Base-by-base conservation (phyloP, 2,329 filamentous ascomycete genomes). In the Stenocarpella maydis region DNA sequence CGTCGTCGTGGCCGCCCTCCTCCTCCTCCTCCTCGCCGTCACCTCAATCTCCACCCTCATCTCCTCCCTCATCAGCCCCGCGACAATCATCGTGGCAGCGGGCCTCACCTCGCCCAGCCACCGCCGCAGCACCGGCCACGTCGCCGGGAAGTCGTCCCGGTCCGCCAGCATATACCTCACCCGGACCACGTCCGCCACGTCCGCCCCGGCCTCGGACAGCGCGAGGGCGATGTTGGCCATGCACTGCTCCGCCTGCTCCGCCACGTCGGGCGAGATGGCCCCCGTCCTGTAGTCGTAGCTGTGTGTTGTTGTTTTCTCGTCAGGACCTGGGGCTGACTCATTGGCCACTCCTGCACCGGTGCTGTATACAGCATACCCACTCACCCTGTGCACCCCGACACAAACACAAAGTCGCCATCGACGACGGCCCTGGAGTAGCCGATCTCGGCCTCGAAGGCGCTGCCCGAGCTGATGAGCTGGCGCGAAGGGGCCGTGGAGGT, bases 371-470 rank as follows among this genome's bases (percentile, higher is more conserved):
- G 43, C 5, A 15, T 5, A 24, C n/a, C 4, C 1, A 67, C 72
- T 65, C 73, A 85, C 85, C 86, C 86, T 3, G 86, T 88, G 45
- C 85, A 87, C 0, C 86, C 86, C 2, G 86, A 87, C 4, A 88
- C 84, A 68, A 87, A 83, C 14, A 87, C 77, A 80, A 83, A 84
- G 63, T 84, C 83, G 14, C 83, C 85, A 1, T 69, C 70, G 21
- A 86, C 80, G 3, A 88, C 84, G 43, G 85, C 86, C 60, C 86
- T 81, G 37, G 85, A 87, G 75, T 88, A 88, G 61, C 83, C 85
- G 66, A 87, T 87, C 71, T 84, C 78, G 31, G 78, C 78, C 75
- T 88, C 86, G 71, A 87, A 88, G 49, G 79, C 76, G 6, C 85
- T 87, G 63, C 82, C 83, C 26, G 84, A 86, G 73, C 80, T 82